Evolutionary conservation across 2,329 filamentous ascomycete species (phyloP).

Genomic region (Diaporthe aspalathi): DNA sequence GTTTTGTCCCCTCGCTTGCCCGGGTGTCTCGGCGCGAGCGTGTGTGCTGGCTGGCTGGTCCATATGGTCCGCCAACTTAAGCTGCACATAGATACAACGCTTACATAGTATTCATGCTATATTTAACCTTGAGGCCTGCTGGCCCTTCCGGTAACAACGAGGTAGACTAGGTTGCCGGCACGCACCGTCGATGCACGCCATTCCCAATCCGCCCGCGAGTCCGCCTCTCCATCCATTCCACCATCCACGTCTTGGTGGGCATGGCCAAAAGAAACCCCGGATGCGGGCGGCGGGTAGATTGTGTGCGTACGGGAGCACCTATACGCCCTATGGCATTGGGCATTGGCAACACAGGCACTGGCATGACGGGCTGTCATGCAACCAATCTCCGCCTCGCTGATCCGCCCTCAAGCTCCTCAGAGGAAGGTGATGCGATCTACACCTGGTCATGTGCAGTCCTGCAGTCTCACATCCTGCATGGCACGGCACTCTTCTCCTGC

Average conservation of each 20-base stretch:
- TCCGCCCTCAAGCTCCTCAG: constrained; percentile 24
- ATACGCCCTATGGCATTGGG: constrained; percentile 1
- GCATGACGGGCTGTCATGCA: constrained; percentile 25
- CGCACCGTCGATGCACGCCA: constrained; percentile 14
- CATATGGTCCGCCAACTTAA: background rate
- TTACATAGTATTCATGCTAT: background rate
- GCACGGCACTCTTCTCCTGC: background rate
- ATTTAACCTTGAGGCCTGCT: background rate
- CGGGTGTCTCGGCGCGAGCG: constrained; percentile 19
- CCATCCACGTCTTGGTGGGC: constrained; percentile 24
- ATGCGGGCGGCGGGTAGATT: constrained; percentile 20
- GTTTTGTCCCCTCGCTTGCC: constrained; percentile 5
- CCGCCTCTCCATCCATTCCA: background rate
- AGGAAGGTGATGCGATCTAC: constrained; percentile 31
- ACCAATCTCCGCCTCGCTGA: constrained; percentile 24
- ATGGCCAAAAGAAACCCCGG: background rate
- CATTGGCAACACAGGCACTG: constrained; percentile 11
- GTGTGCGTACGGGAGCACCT: no score
- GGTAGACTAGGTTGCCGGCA: constrained; percentile 14
- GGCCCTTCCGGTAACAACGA: constrained; percentile 11
- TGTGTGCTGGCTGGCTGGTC: background rate
- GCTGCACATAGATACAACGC: no score
- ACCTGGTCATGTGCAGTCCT: constrained; percentile 24
- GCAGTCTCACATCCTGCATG: constrained; percentile 19
- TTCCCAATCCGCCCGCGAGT: background rate